Evolutionary conservation across 2,329 filamentous ascomycete species (phyloP), one percentile per base, ranked within the genome.

Genomic region (Talaromyces sp.): DNA sequence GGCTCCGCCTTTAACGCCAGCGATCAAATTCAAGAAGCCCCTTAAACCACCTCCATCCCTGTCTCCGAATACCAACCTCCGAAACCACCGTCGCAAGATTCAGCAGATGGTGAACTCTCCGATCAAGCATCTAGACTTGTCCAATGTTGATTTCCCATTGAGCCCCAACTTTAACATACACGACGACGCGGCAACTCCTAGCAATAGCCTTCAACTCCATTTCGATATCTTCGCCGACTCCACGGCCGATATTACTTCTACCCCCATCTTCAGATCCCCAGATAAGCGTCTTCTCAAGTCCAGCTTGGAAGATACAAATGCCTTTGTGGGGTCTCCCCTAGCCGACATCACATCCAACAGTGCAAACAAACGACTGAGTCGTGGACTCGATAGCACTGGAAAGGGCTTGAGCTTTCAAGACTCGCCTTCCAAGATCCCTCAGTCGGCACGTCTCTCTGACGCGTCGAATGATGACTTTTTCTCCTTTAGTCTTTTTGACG

Each of bases 31-130:
- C 73, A 92, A 90, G 78, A 84, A 83, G 60, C 85, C 85, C 42
- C 78, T 79, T 16, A 82, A 84, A 61, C 84, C 86, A 33, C 90
- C 86, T 4, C 82, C 90, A 59, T 96, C 94, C 0, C 89, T 91
- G 18, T 98, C 94, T 14, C 94, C 95, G 1, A 96, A 95, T 72
- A 97, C 94, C 9, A 96, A 96, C 71, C 83, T 98, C 23, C 88
- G 89, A 62, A 87, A 95, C 67, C 95, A 98, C 72, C 90, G 94
- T 60, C 88, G 94, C 70, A 89, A 87, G 66, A 91, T 98, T 65
- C 84, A 85, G 63, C 85, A 90, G 67, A 86, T 96, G 81, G 86
- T 96, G 52, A 90, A 91, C 61, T 95, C 91, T 5, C 92, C 92
- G 4, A 80, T 86, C 57, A 80, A 80, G 64, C 74, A 75, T 57